Evolutionary conservation across 2,329 filamentous ascomycete genomes (phyloP), one percentile per base, ranked within the genome.

Genomic region (Ophiostoma novo-ulmi): DNA sequence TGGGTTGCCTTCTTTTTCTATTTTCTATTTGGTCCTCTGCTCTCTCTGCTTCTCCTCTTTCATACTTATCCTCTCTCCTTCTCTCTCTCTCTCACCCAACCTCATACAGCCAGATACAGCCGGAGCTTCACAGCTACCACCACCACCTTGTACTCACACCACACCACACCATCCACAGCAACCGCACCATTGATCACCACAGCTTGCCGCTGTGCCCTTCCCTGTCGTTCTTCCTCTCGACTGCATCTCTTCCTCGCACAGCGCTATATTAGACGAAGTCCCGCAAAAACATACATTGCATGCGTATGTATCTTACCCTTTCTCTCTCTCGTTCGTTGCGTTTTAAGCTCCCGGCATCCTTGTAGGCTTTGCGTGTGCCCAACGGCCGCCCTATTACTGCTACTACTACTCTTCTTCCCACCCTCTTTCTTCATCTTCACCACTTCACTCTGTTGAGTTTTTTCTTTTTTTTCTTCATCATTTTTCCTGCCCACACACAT

Each of bases 261-360:
- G 63, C 70, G 39, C 64, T 52, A 55, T 58, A 67, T 61, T 69
- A 63, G 70, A 71, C 70, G 68, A 71, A 71, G 68, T 71, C 65
- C 68, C 58, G 65, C 55, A 64, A 52, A 63, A 61, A 65, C n/a
- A 44, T 26, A 44, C 39, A 22, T 36, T 66, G 36, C 64, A 48
- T 67, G 35, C 36, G n/a, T 67, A 48, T 44, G 38, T 48, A 26
- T 58, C 67, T 67, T 67, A 35, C 61, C 68, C 68, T 55, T 22
- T 66, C n/a, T 52, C 64, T 39, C 55, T 14, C 26, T 11, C 13
- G 6, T 11, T 63, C 26, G 5, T 14, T 35, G 6, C 13, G 17
- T 22, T 52, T 52, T 52, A 36, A 70, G 55, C 52, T 64, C 63
- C 2, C 38, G 17, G 67, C 58, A 71, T 70, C 70, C 68, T 67